Conservation (phyloP, 208 protist genomes). For the Wallacemonas sp. region DNA sequence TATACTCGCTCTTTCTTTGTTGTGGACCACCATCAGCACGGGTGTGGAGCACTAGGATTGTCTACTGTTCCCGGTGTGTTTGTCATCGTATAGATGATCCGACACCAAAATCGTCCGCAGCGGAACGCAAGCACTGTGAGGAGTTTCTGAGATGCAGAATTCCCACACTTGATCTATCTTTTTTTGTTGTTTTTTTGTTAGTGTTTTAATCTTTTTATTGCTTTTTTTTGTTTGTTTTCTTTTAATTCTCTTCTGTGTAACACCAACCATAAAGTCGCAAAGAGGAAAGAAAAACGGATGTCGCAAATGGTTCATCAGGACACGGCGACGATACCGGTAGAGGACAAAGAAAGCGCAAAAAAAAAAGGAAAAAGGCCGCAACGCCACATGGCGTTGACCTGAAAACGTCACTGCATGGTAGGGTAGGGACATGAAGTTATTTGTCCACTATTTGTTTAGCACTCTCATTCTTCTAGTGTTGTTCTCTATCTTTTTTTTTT, state of each 20-base stretch:
- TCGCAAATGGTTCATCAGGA: too few relatives aligned
- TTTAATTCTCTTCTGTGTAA: not conserved
- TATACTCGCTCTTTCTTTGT: too few relatives aligned
- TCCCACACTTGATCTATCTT: not conserved
- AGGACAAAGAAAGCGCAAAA: too few relatives aligned
- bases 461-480: not conserved
- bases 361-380: too few relatives aligned
- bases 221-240: not conserved
- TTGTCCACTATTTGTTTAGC: not conserved
- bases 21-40: too few relatives aligned
- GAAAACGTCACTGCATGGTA: not conserved
- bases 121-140: not conserved
- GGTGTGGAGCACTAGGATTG: too few relatives aligned
- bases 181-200: not conserved
- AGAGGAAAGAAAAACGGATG: too few relatives aligned
- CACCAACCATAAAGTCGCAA: not conserved
- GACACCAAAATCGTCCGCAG: not conserved
- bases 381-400: too few relatives aligned
- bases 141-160: not conserved
- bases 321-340: too few relatives aligned
- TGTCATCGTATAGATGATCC: too few relatives aligned
- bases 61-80: too few relatives aligned
- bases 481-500: slow-evolving; percentile 23
- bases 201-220: not conserved
- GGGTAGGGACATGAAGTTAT: not conserved